Conservation (phyloP, 192 early-diverging fungal species). For the Rhizoclosmatium sp. region DNA sequence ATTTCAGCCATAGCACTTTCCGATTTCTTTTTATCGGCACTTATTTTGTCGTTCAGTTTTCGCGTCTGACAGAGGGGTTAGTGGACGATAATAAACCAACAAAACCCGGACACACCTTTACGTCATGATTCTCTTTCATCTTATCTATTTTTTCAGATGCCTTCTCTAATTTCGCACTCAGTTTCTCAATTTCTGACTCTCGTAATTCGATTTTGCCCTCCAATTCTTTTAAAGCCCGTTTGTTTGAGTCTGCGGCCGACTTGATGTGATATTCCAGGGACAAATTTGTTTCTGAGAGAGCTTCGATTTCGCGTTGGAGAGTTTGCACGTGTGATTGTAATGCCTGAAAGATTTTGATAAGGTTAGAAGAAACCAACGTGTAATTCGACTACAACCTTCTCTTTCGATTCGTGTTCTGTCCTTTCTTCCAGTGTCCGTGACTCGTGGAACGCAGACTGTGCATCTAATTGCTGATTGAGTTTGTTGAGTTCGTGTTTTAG, state of each 20-base stretch:
- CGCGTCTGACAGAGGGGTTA: neutral
- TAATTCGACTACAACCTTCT: neutral
- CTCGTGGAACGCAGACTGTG: neutral
- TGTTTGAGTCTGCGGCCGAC: neutral
- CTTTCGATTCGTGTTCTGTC: slow-evolving; percentile 13
- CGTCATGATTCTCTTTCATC: neutral
- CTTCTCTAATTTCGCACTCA: slow-evolving; percentile 12
- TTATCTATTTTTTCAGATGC: slow-evolving; percentile 1
- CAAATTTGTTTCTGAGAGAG: slow-evolving; percentile 15
- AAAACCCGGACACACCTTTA: neutral
- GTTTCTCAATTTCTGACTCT: neutral
- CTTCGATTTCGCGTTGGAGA: slow-evolving; percentile 14
- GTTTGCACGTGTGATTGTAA: slow-evolving; percentile 5
- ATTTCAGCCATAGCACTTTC: slow-evolving; percentile 14
- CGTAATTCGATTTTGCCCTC: neutral
- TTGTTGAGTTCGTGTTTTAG: slow-evolving; percentile 32
- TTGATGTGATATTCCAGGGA: slow-evolving; percentile 23
- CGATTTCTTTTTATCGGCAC: neutral
- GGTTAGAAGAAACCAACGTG: neutral
- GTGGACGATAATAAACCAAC: neutral
- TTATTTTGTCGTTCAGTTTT: slow-evolving; percentile 4
- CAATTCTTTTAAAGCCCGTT: neutral
- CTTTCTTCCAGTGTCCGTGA: neutral
- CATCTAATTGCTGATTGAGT: slow-evolving; percentile 18
- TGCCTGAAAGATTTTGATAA: neutral